Conservation (phyloP, 495 filamentous ascomycete species). For the Daldinia caldariorum region DNA sequence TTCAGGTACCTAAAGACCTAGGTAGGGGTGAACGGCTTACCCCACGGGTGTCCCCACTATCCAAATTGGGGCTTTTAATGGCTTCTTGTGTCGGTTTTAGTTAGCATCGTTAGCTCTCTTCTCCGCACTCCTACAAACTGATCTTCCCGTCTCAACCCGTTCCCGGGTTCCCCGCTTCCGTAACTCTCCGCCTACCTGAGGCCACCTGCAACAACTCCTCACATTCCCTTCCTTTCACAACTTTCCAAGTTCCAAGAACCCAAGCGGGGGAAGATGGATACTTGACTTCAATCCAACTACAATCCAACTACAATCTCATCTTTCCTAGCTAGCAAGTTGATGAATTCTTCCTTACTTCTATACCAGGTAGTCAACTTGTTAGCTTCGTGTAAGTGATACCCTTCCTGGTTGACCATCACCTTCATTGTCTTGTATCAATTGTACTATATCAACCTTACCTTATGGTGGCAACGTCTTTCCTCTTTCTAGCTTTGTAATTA, state of each 20-base stretch:
- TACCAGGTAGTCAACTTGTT: conserved; percentile 20
- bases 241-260: conserved; percentile 17
- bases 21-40: neutral
- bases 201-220: conserved; percentile 20
- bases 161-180: conserved; percentile 32
- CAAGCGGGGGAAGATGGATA: conserved; percentile 8
- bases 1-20: neutral
- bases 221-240: conserved; percentile 2
- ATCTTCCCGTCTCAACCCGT: conserved; percentile 18
- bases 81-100: neutral
- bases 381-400: conserved; percentile 31
- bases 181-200: conserved; percentile 34
- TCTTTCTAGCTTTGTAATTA: neutral
- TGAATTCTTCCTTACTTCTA: conserved; percentile 14
- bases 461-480: conserved; percentile 20
- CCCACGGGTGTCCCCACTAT: conserved; percentile 11
- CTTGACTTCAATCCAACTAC: conserved; percentile 3
- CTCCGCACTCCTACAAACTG: conserved; percentile 4
- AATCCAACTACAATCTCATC: neutral
- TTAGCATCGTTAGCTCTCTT: neutral
- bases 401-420: neutral
- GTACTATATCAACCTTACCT: conserved; percentile 7
- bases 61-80: neutral
- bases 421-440: conserved; percentile 9
- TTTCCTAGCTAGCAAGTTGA: conserved; percentile 9